These are phyloP conservation scores for Eimeria sp. DNA, from an alignment of 169 alveolate genomes.

Conservation along the genomic window DNA sequence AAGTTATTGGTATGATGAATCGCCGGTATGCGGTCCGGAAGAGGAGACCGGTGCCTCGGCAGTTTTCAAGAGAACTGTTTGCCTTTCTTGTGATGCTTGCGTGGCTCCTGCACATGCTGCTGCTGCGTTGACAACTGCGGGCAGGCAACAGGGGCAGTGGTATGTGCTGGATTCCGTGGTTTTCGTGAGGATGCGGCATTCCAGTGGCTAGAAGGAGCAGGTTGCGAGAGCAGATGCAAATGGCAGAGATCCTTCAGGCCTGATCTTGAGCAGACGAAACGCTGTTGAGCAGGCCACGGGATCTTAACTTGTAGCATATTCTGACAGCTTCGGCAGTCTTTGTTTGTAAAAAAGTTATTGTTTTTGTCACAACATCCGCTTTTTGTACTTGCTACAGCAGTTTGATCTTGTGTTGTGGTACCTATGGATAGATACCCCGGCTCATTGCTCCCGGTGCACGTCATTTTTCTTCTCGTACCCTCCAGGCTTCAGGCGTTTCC, in stretches of 20 bases:
- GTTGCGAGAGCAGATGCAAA: not conserved
- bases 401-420: not conserved
- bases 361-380: not conserved
- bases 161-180: constrained; percentile 29
- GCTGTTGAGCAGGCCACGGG: not conserved
- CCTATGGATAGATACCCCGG: not conserved
- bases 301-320: not conserved
- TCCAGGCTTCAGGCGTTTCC: too few species aligned
- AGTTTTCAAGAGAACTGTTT: not conserved
- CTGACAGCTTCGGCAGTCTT: not conserved
- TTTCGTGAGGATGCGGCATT: not conserved
- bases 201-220: not conserved
- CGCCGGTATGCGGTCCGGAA: not conserved
- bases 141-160: constrained; percentile 7
- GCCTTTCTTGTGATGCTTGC: constrained; percentile 7
- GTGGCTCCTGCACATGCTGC: not conserved
- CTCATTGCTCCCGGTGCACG: not conserved
- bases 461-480: not conserved
- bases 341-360: not conserved
- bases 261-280: not conserved
- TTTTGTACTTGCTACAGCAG: not conserved
- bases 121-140: constrained; percentile 8
- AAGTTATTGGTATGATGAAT: not conserved
- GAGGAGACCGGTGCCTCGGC: not conserved
- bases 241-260: too few species aligned